Conservation (phyloP, 495 filamentous ascomycete genomes). For the Daldinia caldariorum region DNA sequence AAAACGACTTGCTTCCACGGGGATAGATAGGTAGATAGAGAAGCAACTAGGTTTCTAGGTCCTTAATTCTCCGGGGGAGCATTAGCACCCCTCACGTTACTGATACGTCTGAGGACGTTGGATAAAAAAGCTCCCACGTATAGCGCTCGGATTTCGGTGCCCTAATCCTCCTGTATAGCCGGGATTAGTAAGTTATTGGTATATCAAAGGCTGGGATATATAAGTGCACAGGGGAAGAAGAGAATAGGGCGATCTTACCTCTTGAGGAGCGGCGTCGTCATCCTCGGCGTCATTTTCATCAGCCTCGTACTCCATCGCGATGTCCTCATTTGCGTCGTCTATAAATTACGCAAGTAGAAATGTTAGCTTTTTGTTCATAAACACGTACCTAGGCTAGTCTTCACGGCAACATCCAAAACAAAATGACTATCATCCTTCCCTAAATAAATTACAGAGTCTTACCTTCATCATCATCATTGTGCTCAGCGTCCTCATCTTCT, state of each 20-base stretch:
- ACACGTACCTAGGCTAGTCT: not conserved
- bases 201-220: not conserved
- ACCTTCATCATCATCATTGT: constrained; percentile 33
- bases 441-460: not conserved
- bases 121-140: constrained; percentile 39
- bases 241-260: constrained; percentile 28
- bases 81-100: constrained; percentile 20
- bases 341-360: not conserved
- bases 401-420: too few relatives aligned
- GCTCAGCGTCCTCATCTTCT: constrained; percentile 35
- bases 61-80: constrained; percentile 19
- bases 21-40: not conserved
- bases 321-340: constrained; percentile 35
- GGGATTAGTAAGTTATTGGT: constrained; percentile 40
- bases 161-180: constrained; percentile 47
- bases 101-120: constrained; percentile 36
- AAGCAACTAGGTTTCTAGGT: not conserved
- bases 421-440: too few relatives aligned
- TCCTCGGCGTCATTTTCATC: constrained; percentile 21
- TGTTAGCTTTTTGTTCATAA: constrained; percentile 11
- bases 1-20: constrained; percentile 8
- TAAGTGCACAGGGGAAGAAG: not conserved
- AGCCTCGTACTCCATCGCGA: constrained; percentile 33
- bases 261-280: constrained; percentile 11
- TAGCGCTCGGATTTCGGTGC: constrained; percentile 26